These are phyloP conservation scores for Coemansia sp. DNA, from an alignment of 192 early-diverging fungal species.

Conservation along the genomic window DNA sequence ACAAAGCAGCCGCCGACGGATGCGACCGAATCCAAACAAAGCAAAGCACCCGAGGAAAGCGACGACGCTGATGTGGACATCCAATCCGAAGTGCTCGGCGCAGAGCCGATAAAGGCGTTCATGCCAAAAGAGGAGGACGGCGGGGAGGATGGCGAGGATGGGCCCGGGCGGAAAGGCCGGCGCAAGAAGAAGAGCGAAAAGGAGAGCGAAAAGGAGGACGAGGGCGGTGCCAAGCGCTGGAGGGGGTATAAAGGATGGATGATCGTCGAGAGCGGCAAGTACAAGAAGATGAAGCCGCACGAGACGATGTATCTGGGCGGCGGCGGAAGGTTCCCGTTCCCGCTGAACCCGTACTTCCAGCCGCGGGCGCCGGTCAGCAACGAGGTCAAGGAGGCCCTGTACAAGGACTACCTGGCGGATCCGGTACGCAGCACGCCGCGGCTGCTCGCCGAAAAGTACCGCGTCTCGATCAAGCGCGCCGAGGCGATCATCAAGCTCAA, in stretches of 20 bases:
- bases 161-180: background rate
- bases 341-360: conserved; percentile 85
- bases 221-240: too few species aligned
- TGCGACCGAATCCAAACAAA: background rate
- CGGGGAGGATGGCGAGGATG: background rate
- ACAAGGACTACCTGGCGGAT: conserved; percentile 60
- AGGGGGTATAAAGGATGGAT: conserved; percentile 37
- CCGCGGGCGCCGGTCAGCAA: conserved; percentile 74
- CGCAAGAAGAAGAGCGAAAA: background rate
- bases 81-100: conserved; percentile 7
- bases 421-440: conserved; percentile 64
- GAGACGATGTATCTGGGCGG: conserved; percentile 27
- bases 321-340: conserved; percentile 65
- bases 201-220: too few species aligned
- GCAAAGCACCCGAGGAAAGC: background rate
- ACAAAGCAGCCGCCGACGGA: background rate
- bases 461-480: conserved; percentile 77
- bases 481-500: conserved; percentile 92
- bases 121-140: conserved; percentile 1
- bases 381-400: conserved; percentile 68
- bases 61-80: background rate
- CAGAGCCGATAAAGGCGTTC: conserved; percentile 15
- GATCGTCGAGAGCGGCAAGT: conserved; percentile 10
- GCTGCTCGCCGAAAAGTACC: conserved; percentile 65
- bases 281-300: conserved; percentile 16